Conservation (phyloP, 352 stramenopile genomes). For the Phytophthora fragariaefolia region DNA sequence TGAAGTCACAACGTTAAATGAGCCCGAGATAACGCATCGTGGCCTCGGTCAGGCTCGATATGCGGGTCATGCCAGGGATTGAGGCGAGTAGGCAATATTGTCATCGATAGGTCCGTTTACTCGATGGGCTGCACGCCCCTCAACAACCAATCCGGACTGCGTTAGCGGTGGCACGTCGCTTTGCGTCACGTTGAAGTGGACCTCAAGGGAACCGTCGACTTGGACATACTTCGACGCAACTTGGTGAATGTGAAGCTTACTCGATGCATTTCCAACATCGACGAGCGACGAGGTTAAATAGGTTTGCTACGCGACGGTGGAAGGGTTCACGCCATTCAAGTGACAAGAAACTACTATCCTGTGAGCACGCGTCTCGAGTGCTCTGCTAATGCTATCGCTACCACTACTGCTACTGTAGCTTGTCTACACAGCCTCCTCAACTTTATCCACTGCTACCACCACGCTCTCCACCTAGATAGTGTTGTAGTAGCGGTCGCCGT, state of each 20-base stretch:
- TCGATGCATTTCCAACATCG: conserved; percentile 10
- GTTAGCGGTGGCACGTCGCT: neutral
- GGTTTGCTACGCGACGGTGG: conserved; percentile 2
- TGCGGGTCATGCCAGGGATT: too few relatives aligned
- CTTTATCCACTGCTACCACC: neutral
- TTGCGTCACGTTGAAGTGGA: neutral
- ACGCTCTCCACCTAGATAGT: conserved; percentile 48
- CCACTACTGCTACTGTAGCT: conserved; percentile 19
- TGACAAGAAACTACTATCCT: conserved; percentile 20
- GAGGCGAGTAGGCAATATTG: too few relatives aligned
- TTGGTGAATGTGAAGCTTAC: conserved; percentile 10
- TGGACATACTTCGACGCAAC: too few relatives aligned
- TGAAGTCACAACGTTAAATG: neutral
- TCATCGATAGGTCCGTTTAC: too few relatives aligned
- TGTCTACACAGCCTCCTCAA: neutral
- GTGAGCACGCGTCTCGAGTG: neutral
- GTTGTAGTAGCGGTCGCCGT: conserved; percentile 94
- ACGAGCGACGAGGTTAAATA: conserved; percentile 13
- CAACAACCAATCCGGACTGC: too few relatives aligned
- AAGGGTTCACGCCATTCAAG: conserved; percentile 22
- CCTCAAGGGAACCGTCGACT: too few relatives aligned
- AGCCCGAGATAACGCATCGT: too few relatives aligned
- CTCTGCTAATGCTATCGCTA: conserved; percentile 10
- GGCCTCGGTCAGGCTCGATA: too few relatives aligned
- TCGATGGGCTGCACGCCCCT: neutral